A percentile compares a stretch with the other conserved stretches of the same genome.
phyloP scores from a whole-genome alignment of 2,329 filamentous ascomycete species.

The Diaporthe vexans region DNA sequence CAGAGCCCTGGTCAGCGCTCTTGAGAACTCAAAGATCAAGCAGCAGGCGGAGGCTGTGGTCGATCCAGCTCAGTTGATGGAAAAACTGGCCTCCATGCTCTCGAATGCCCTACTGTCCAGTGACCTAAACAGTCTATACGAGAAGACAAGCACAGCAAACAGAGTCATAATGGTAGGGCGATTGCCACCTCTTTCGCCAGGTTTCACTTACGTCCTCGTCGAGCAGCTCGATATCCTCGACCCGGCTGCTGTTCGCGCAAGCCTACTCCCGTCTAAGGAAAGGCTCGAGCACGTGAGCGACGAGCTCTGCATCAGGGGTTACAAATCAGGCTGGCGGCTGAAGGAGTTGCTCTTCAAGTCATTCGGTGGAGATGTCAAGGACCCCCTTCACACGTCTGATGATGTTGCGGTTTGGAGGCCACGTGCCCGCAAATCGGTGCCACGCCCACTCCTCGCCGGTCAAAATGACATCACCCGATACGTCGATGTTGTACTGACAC shows the following conservation, averaged over 20 bases:
- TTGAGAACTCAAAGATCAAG: slow-evolving; percentile 26
- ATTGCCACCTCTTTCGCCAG: slow-evolving; percentile 1
- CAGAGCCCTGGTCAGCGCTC: slow-evolving; percentile 29
- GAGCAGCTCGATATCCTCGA: slow-evolving; percentile 44
- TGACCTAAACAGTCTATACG: not conserved
- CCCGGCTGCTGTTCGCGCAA: slow-evolving; percentile 39
- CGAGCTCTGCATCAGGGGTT: slow-evolving; percentile 42
- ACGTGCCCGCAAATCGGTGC: slow-evolving; percentile 38
- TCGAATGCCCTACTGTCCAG: not conserved
- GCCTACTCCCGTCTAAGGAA: slow-evolving; percentile 12
- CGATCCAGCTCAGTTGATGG: slow-evolving; percentile 9
- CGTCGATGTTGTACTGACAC: slow-evolving; percentile 46
- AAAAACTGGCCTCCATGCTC: slow-evolving; percentile 17
- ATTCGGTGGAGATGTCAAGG: slow-evolving; percentile 51
- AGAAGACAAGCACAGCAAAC: not conserved
- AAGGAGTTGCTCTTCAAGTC: slow-evolving; percentile 59
- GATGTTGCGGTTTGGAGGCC: slow-evolving; percentile 6
- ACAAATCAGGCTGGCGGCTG: slow-evolving; percentile 59
- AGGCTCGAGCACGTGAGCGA: slow-evolving; percentile 43
- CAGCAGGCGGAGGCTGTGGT: slow-evolving; percentile 15
- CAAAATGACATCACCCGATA: slow-evolving; percentile 48
- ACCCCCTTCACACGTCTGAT: slow-evolving; percentile 49
- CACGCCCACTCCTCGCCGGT: slow-evolving; percentile 51
- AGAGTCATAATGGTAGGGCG: not conserved
- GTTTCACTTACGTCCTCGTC: slow-evolving; percentile 30